Conservation (phyloP, 768 basidiomycete genomes). For the Mycena albidolilacea region DNA sequence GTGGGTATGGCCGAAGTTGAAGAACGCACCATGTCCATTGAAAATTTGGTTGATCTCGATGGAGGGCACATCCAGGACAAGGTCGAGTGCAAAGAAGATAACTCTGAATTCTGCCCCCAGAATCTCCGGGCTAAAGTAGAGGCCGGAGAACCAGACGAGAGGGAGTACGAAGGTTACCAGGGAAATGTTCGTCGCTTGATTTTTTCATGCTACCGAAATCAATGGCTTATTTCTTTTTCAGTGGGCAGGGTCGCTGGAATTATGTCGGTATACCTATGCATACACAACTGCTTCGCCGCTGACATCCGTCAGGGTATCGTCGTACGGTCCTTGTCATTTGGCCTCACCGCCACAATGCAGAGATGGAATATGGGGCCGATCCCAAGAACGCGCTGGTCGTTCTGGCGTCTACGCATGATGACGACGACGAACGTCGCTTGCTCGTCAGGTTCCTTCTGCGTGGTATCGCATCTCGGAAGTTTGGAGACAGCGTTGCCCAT, state of each 20-base stretch:
- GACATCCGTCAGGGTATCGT: slow-evolving; percentile 17
- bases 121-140: slow-evolving; percentile 36
- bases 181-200: slow-evolving; percentile 44
- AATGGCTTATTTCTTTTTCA: slow-evolving; percentile 23
- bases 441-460: slow-evolving; percentile 22
- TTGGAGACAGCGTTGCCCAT: slow-evolving; percentile 6
- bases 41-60: slow-evolving; percentile 21
- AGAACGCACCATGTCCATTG: slow-evolving; percentile 21
- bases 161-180: slow-evolving; percentile 47
- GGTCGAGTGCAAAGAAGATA: slow-evolving; percentile 38
- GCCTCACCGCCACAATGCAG: slow-evolving; percentile 11
- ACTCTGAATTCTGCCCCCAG: slow-evolving; percentile 21
- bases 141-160: slow-evolving; percentile 36
- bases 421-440: slow-evolving; percentile 1
- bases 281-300: background rate
- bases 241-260: slow-evolving; percentile 41
- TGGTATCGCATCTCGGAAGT: slow-evolving; percentile 1
- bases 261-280: slow-evolving; percentile 37
- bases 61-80: slow-evolving; percentile 10
- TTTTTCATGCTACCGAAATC: background rate
- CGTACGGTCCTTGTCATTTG: slow-evolving; percentile 27
- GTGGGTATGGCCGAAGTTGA: slow-evolving; percentile 22
- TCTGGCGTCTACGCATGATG: background rate
- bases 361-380: slow-evolving; percentile 17
- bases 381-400: background rate